phyloP scores from a whole-genome alignment of 2,329 filamentous ascomycete species.

The Arthrobotrys entomopaga region DNA sequence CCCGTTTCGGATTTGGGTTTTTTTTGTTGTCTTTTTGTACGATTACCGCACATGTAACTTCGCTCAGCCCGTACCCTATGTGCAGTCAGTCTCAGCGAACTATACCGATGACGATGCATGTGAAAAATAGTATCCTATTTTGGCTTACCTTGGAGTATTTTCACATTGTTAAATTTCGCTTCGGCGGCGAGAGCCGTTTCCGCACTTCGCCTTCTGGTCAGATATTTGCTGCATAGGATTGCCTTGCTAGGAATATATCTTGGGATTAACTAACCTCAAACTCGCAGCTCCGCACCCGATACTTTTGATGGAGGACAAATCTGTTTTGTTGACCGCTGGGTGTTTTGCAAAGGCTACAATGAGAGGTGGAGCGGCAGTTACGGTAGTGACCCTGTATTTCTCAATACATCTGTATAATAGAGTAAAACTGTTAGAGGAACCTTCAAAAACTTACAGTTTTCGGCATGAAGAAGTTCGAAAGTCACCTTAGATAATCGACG shows the following conservation, averaged over 20 bases:
- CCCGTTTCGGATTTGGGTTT: conserved; percentile 62
- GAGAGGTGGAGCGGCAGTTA: conserved; percentile 78
- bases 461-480: not conserved
- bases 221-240: too few relatives aligned
- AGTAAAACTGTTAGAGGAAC: not conserved
- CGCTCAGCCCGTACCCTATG: conserved; percentile 85
- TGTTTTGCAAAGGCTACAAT: conserved; percentile 78
- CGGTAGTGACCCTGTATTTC: conserved; percentile 73
- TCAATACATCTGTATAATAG: conserved; percentile 66
- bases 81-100: not conserved
- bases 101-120: not conserved
- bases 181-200: conserved; percentile 71
- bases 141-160: conserved; percentile 41
- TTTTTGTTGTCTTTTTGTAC: conserved; percentile 65
- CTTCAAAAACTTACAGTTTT: not conserved
- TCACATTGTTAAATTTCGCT: conserved; percentile 54
- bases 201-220: conserved; percentile 56
- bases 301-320: conserved; percentile 73
- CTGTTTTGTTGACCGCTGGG: conserved; percentile 72
- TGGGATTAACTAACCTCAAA: conserved; percentile 60
- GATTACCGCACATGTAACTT: conserved; percentile 76
- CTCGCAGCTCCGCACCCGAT: conserved; percentile 77
- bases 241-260: too few relatives aligned
- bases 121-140: conserved; percentile 60
- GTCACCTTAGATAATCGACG: conserved; percentile 71